These are phyloP conservation scores for Cornus florida DNA, from an alignment of 148 eudicot genomes.

Conservation along the genomic window DNA sequence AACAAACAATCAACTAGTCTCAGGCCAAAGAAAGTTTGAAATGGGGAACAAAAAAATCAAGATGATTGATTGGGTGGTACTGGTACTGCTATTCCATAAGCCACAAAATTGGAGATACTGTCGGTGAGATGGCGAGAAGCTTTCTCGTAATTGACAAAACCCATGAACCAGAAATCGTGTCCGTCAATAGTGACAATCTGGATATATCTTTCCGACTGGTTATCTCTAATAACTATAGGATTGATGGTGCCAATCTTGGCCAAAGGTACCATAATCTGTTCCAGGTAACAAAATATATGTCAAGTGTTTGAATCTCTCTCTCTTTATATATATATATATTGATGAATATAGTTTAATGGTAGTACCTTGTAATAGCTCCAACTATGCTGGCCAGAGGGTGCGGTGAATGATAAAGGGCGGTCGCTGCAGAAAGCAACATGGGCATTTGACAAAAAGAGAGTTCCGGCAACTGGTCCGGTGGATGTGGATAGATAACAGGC, in stretches of 20 bases:
- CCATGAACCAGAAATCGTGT: constrained; percentile 60
- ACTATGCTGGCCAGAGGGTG: constrained; percentile 33
- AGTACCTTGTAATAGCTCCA: constrained; percentile 48
- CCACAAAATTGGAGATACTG: constrained; percentile 24
- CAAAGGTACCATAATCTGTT: constrained; percentile 41
- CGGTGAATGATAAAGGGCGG: constrained; percentile 37
- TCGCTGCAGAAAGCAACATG: constrained; percentile 47
- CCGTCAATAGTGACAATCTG: constrained; percentile 40
- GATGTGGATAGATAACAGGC: constrained; percentile 41
- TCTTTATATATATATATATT: background rate
- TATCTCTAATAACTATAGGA: constrained; percentile 40
- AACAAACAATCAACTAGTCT: background rate
- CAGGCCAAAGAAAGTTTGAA: background rate
- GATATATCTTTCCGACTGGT: constrained; percentile 35
- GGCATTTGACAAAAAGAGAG: constrained; percentile 35
- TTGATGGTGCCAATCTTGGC: constrained; percentile 28
- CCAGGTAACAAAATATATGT: background rate
- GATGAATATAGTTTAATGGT: too few species aligned
- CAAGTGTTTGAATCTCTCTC: too few species aligned
- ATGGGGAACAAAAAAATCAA: too few species aligned
- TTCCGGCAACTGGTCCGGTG: constrained; percentile 47
- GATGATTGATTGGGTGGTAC: background rate
- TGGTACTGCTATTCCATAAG: constrained; percentile 24
- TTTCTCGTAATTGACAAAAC: constrained; percentile 53
- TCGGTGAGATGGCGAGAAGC: constrained; percentile 41